These are phyloP conservation scores for Marchantia paleacea DNA, from an alignment of 225 moss, liverwort and hornwort species.

Conservation along the genomic window DNA sequence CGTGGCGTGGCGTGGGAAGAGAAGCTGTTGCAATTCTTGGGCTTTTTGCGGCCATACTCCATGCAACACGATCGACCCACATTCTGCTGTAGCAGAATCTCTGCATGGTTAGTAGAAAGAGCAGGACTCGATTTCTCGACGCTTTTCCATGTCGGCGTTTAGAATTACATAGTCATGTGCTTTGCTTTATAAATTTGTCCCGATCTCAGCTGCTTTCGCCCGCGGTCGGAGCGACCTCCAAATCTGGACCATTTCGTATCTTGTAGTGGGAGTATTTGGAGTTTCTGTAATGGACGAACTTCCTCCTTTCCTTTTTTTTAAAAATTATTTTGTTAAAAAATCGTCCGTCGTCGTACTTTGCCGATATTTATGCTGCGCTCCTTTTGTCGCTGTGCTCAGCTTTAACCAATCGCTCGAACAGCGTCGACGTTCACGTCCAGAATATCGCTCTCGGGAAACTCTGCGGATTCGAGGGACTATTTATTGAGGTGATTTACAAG, in stretches of 20 bases:
- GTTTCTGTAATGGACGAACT: neutral
- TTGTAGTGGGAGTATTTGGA: neutral
- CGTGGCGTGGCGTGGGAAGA: neutral
- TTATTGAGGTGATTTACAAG: neutral
- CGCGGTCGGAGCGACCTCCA: neutral
- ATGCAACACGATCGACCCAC: neutral
- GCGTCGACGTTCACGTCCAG: neutral
- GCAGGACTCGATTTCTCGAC: neutral
- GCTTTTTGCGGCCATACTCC: neutral
- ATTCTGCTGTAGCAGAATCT: neutral
- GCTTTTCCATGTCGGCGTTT: neutral
- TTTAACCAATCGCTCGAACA: neutral
- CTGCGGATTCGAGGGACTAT: neutral
- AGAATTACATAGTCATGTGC: neutral
- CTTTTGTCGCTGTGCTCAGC: neutral
- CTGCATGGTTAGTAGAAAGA: neutral
- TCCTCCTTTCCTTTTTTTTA: no score
- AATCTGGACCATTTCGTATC: neutral
- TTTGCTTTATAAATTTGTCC: neutral
- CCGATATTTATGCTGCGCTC: neutral
- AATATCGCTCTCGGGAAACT: neutral
- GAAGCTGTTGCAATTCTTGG: neutral
- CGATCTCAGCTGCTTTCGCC: neutral
- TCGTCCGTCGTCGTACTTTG: conserved; percentile 6
- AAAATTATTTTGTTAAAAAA: no score